phyloP scores from a whole-genome alignment of 2,329 filamentous ascomycete genomes.

The Hypoxylon sp. region DNA sequence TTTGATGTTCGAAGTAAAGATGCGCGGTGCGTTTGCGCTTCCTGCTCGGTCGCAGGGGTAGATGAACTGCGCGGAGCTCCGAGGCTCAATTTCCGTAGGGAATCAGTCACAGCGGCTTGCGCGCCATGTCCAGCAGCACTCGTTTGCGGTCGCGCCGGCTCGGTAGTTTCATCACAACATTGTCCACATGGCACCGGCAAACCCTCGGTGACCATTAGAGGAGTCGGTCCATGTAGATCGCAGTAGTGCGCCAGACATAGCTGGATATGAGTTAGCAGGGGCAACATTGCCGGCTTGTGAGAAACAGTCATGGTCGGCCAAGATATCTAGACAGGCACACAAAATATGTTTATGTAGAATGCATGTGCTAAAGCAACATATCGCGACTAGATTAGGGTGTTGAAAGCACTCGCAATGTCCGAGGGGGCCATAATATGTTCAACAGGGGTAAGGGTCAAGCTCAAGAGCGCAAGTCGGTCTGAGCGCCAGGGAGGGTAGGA shows the following conservation, averaged over 20 bases:
- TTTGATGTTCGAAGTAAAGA: slow-evolving; percentile 61
- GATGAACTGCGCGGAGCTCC: slow-evolving; percentile 61
- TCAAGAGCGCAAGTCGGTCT: slow-evolving; percentile 35
- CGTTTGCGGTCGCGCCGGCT: slow-evolving; percentile 59
- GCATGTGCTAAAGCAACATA: slow-evolving; percentile 40
- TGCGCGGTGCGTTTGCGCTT: slow-evolving; percentile 61
- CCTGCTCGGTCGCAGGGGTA: slow-evolving; percentile 61
- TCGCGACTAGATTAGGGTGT: slow-evolving; percentile 30
- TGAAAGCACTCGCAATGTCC: slow-evolving; percentile 19
- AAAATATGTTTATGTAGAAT: slow-evolving; percentile 26
- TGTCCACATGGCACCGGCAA: slow-evolving; percentile 72
- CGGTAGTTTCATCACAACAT: slow-evolving; percentile 67
- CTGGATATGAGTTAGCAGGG: slow-evolving; percentile 66
- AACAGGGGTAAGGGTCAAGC: slow-evolving; percentile 44
- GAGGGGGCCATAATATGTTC: slow-evolving; percentile 37
- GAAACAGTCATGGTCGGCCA: slow-evolving; percentile 47
- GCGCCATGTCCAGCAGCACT: slow-evolving; percentile 57
- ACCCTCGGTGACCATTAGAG: slow-evolving; percentile 78
- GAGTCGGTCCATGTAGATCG: slow-evolving; percentile 78
- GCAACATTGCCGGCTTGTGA: slow-evolving; percentile 45
- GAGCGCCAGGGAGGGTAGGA: slow-evolving; percentile 29
- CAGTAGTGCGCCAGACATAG: slow-evolving; percentile 79
- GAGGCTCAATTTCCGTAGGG: slow-evolving; percentile 65
- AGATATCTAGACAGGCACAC: slow-evolving; percentile 13
- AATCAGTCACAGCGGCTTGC: slow-evolving; percentile 62